Conservation (phyloP, 2,329 filamentous ascomycete species). For the Venturiaceae sp. region DNA sequence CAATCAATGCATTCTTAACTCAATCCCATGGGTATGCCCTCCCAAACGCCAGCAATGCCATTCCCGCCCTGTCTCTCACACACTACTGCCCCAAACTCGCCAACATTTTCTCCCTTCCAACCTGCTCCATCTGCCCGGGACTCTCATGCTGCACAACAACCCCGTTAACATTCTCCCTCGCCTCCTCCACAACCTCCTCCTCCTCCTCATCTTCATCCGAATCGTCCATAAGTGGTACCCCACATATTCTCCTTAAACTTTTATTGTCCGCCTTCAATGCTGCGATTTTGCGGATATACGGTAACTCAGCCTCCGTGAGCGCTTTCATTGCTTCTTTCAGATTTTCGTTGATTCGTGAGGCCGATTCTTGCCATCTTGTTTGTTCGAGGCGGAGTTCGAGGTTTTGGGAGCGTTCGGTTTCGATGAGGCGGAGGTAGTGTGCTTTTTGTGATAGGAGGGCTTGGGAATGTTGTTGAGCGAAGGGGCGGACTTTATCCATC, state of each 20-base stretch:
- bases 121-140: background rate
- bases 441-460: slow-evolving; percentile 34
- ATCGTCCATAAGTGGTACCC: slow-evolving; percentile 32
- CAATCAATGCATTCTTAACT: background rate
- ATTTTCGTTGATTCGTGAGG: slow-evolving; percentile 32
- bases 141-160: background rate
- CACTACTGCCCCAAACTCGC: background rate
- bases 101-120: background rate
- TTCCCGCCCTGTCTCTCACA: no score
- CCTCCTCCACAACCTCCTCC: slow-evolving; percentile 1
- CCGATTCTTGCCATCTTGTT: slow-evolving; percentile 37
- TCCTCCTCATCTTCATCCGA: slow-evolving; percentile 31
- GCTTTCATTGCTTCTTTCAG: slow-evolving; percentile 28
- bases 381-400: slow-evolving; percentile 37
- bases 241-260: slow-evolving; percentile 32
- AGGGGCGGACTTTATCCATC: slow-evolving; percentile 25
- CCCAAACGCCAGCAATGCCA: background rate
- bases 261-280: slow-evolving; percentile 38
- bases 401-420: slow-evolving; percentile 31
- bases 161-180: background rate
- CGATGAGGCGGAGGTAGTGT: slow-evolving; percentile 36
- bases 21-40: background rate
- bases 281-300: slow-evolving; percentile 26
- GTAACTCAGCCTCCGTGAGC: slow-evolving; percentile 26
- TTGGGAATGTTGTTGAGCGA: slow-evolving; percentile 30